phyloP scores from a whole-genome alignment of 1,284 basidiomycete genomes.

The Pholiota adiposa region DNA sequence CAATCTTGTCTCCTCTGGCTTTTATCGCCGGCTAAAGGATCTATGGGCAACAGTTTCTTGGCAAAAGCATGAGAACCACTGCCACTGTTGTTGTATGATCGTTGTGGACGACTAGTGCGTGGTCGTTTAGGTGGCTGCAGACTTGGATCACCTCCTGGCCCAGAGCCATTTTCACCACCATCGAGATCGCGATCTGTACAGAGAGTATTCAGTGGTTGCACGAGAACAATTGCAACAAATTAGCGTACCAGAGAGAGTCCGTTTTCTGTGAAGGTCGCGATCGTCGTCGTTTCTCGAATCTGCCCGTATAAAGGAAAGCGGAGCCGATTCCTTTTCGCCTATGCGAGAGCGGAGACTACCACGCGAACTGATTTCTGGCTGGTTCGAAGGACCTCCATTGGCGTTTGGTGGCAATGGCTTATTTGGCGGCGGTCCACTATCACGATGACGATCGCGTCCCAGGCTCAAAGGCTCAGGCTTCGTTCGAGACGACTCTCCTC shows the following conservation, averaged over 20 bases:
- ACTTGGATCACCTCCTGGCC: slow-evolving; percentile 29
- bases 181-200: slow-evolving; percentile 57
- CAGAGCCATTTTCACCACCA: slow-evolving; percentile 32
- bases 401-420: not conserved
- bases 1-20: slow-evolving; percentile 56
- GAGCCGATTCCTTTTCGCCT: slow-evolving; percentile 57
- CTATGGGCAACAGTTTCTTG: slow-evolving; percentile 62
- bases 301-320: slow-evolving; percentile 45
- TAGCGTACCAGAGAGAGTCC: slow-evolving; percentile 65
- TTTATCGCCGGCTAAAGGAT: slow-evolving; percentile 61
- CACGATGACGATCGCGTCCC: slow-evolving; percentile 40
- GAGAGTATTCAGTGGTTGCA: slow-evolving; percentile 17
- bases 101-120: slow-evolving; percentile 36
- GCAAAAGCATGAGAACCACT: slow-evolving; percentile 48
- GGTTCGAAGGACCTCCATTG: slow-evolving; percentile 15
- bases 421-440: slow-evolving; percentile 24
- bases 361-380: slow-evolving; percentile 27
- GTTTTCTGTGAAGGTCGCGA: slow-evolving; percentile 65
- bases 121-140: slow-evolving; percentile 48
- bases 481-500: slow-evolving; percentile 38
- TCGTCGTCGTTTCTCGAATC: slow-evolving; percentile 62
- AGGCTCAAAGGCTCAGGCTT: slow-evolving; percentile 43
- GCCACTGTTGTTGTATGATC: slow-evolving; percentile 20
- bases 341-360: slow-evolving; percentile 71
- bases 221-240: slow-evolving; percentile 4